Percentiles rank a stretch among this genome's conserved stretches.
Evolutionary conservation across 768 basidiomycete genomes (phyloP).

Genomic region (Boletellus ananiceps): DNA sequence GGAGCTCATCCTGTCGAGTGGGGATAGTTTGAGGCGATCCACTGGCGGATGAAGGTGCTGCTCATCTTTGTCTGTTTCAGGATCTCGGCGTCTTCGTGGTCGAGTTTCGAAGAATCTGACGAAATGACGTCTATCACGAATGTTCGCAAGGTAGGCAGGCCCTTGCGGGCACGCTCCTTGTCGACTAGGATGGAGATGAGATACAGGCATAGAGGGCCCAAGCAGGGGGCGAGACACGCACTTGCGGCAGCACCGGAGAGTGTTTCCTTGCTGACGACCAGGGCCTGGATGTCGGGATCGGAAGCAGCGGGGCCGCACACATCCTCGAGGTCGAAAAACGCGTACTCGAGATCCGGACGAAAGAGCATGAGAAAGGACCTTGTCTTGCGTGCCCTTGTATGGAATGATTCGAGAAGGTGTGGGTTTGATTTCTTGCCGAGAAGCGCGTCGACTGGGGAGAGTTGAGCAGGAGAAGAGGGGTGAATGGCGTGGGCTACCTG

Average conservation of each 20-base stretch:
- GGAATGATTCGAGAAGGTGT: conserved; percentile 60
- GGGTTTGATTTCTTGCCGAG: conserved; percentile 68
- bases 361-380: conserved; percentile 69
- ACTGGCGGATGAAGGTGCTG: conserved; percentile 87
- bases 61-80: conserved; percentile 87
- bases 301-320: conserved; percentile 88
- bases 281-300: conserved; percentile 84
- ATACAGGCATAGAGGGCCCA: not conserved
- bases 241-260: conserved; percentile 67
- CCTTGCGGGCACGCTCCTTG: conserved; percentile 48
- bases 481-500: conserved; percentile 45
- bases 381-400: conserved; percentile 51
- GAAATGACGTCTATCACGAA: conserved; percentile 92
- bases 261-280: conserved; percentile 92
- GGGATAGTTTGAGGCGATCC: conserved; percentile 53
- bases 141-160: conserved; percentile 55
- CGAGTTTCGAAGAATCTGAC: conserved; percentile 51
- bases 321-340: conserved; percentile 74
- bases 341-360: conserved; percentile 56
- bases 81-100: conserved; percentile 60
- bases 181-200: conserved; percentile 47
- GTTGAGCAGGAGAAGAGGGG: conserved; percentile 9
- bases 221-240: conserved; percentile 29
- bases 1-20: conserved; percentile 7
- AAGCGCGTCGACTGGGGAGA: conserved; percentile 56